These are phyloP conservation scores for Aureobasidium sp. DNA, from an alignment of 2,329 filamentous ascomycete genomes.

Conservation along the genomic window DNA sequence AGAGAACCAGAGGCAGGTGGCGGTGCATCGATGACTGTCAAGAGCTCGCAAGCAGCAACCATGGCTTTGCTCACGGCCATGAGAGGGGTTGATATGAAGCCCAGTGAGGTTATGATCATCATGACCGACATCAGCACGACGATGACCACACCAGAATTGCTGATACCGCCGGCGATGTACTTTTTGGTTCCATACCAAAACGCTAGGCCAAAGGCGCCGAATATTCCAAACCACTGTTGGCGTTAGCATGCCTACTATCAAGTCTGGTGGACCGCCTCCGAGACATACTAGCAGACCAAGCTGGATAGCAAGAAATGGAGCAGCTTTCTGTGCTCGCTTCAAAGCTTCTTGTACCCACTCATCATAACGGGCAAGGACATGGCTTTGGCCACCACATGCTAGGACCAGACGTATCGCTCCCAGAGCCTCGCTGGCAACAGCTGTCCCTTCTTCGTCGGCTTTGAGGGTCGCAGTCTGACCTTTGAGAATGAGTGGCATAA, in stretches of 20 bases:
- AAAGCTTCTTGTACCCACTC: slow-evolving; percentile 33
- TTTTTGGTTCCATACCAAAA: slow-evolving; percentile 58
- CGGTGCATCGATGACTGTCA: neutral
- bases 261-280: no score
- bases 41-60: neutral
- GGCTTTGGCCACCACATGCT: neutral
- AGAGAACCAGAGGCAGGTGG: neutral
- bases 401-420: slow-evolving; percentile 35
- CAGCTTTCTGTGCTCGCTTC: slow-evolving; percentile 51
- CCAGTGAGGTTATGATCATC: neutral
- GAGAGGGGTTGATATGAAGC: neutral
- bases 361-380: neutral
- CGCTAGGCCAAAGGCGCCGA: slow-evolving; percentile 58
- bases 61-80: slow-evolving; percentile 1
- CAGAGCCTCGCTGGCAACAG: slow-evolving; percentile 55
- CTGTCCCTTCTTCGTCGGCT: slow-evolving; percentile 12
- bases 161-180: neutral
- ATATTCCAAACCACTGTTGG: slow-evolving; percentile 55
- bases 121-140: neutral
- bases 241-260: neutral
- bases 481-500: neutral
- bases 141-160: neutral
- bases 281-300: slow-evolving; percentile 45
- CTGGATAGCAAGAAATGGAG: slow-evolving; percentile 49
- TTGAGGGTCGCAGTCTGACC: neutral